Conservation (phyloP, 2,329 filamentous ascomycete species). For the Colletotrichum melonis region DNA sequence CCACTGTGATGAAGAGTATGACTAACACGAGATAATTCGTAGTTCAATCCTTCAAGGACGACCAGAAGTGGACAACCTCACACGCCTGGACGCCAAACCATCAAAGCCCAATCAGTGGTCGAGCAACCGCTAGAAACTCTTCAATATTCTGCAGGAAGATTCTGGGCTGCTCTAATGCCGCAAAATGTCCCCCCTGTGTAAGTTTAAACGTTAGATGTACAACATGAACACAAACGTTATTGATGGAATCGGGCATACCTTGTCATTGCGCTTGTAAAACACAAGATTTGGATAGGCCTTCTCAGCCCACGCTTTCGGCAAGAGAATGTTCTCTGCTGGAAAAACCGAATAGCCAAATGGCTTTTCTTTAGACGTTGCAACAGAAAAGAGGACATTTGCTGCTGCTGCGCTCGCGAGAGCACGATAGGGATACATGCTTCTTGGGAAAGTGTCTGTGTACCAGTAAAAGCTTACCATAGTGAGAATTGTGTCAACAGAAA, state of each 20-base stretch:
- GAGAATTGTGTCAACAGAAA: conserved; percentile 56
- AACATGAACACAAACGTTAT: neutral
- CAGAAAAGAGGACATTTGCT: conserved; percentile 33
- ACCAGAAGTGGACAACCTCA: no score
- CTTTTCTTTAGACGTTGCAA: conserved; percentile 49
- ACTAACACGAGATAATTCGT: no score
- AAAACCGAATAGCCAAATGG: conserved; percentile 59
- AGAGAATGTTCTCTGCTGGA: conserved; percentile 50
- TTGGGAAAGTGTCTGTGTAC: conserved; percentile 61
- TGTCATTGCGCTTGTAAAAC: conserved; percentile 9
- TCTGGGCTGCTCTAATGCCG: conserved; percentile 26
- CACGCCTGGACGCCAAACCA: no score
- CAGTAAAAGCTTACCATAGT: conserved; percentile 64
- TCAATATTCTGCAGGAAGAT: neutral
- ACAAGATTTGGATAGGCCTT: conserved; percentile 27
- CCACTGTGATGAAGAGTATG: no score
- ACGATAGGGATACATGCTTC: conserved; percentile 53
- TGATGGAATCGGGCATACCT: neutral
- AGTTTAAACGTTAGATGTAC: no score
- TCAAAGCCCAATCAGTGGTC: no score
- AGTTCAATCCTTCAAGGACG: no score
- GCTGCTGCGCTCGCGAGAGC: neutral
- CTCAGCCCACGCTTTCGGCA: conserved; percentile 49
- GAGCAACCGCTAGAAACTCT: neutral
- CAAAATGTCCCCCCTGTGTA: conserved; percentile 3